These are phyloP conservation scores for Phialophora expanda DNA, from an alignment of 2,329 filamentous ascomycete genomes.

Conservation along the genomic window DNA sequence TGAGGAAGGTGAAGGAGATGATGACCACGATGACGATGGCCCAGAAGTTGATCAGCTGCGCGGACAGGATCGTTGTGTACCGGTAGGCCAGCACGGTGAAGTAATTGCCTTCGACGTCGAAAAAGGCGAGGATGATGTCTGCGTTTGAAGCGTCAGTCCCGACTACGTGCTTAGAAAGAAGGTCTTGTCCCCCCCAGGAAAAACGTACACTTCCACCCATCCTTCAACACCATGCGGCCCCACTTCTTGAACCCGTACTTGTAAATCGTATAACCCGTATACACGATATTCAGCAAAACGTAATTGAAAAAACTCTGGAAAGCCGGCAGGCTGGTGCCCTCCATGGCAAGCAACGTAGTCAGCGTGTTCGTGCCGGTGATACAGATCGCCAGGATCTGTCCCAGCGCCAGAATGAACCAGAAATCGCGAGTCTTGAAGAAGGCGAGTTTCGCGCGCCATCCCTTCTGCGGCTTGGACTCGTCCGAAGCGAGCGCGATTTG, in stretches of 20 bases:
- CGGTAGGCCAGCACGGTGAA: constrained; percentile 94
- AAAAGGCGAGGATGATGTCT: constrained; percentile 85
- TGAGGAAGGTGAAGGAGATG: constrained; percentile 79
- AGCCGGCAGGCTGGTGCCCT: constrained; percentile 81
- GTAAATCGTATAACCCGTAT: constrained; percentile 78
- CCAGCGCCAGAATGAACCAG: constrained; percentile 79
- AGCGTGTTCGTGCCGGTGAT: constrained; percentile 95
- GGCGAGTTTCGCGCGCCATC: constrained; percentile 55
- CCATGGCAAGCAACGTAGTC: constrained; percentile 70
- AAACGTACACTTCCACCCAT: constrained; percentile 79
- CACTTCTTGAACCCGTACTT: constrained; percentile 77
- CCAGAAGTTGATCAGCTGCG: constrained; percentile 98
- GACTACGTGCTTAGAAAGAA: neutral
- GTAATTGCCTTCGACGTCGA: constrained; percentile 97
- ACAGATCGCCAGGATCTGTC: constrained; percentile 84
- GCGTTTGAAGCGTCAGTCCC: constrained; percentile 2
- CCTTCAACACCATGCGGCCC: constrained; percentile 64
- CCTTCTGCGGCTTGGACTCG: constrained; percentile 51
- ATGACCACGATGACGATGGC: constrained; percentile 90
- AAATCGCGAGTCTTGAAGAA: constrained; percentile 87
- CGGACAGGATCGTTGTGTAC: constrained; percentile 88
- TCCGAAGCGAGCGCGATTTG: constrained; percentile 45
- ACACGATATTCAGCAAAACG: constrained; percentile 78
- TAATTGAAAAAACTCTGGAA: constrained; percentile 98
- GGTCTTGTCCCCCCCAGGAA: neutral